Evolutionary conservation across 2,329 filamentous ascomycete genomes (phyloP).

Genomic region (Pyrenophora seminiperda): DNA sequence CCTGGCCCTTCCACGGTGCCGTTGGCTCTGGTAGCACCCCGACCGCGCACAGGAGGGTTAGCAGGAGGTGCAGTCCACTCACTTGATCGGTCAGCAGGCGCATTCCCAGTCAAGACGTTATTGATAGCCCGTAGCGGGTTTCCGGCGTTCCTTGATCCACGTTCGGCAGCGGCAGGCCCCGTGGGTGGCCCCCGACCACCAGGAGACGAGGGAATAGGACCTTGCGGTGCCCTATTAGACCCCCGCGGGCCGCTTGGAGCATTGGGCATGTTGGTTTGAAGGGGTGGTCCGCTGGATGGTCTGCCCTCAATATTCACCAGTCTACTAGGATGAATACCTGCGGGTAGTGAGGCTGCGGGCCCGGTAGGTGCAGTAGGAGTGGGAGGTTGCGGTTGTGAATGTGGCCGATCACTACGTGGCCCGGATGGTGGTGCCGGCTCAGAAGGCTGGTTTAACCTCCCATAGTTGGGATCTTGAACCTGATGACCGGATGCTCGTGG

Average conservation of each 20-base stretch:
- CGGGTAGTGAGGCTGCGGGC: slow-evolving; percentile 42
- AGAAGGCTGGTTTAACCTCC: slow-evolving; percentile 54
- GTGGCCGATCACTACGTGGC: slow-evolving; percentile 52
- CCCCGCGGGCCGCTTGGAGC: slow-evolving; percentile 46
- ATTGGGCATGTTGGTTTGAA: slow-evolving; percentile 42
- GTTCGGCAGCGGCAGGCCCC: slow-evolving; percentile 40
- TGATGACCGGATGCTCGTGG: slow-evolving; percentile 43
- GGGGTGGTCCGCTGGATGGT: slow-evolving; percentile 22
- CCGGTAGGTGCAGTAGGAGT: slow-evolving; percentile 43
- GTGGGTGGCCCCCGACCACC: slow-evolving; percentile 40
- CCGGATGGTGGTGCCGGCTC: slow-evolving; percentile 61
- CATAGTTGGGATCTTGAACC: slow-evolving; percentile 55
- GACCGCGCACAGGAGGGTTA: slow-evolving; percentile 39
- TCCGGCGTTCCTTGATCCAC: slow-evolving; percentile 30
- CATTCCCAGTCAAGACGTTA: slow-evolving; percentile 36
- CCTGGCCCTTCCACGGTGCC: slow-evolving; percentile 24
- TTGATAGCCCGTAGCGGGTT: slow-evolving; percentile 38
- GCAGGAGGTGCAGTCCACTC: slow-evolving; percentile 19
- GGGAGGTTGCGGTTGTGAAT: slow-evolving; percentile 32
- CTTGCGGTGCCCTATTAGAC: slow-evolving; percentile 32
- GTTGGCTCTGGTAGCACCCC: slow-evolving; percentile 37
- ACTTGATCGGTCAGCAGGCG: slow-evolving; percentile 28
- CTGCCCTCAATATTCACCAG: slow-evolving; percentile 51
- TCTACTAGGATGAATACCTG: slow-evolving; percentile 61
- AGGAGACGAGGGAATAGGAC: slow-evolving; percentile 35